phyloP scores from a whole-genome alignment of 2,329 filamentous ascomycete species.

The Aspergillus hortae region DNA sequence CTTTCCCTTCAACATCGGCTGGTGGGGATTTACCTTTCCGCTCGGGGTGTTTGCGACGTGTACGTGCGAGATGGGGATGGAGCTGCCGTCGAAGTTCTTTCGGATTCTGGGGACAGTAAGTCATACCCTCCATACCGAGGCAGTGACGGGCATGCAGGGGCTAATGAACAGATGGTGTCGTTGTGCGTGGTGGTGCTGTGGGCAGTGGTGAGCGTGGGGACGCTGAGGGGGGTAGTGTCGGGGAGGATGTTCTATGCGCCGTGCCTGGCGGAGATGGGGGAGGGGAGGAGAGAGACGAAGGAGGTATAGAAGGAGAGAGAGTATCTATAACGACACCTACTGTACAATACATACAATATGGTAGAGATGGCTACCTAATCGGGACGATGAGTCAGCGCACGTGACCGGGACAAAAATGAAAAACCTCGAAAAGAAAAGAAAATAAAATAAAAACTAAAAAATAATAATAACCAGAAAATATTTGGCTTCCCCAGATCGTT shows the following conservation, averaged over 20 bases:
- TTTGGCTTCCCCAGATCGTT: background rate
- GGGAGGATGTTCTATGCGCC: constrained; percentile 55
- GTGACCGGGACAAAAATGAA: background rate
- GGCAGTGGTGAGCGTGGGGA: constrained; percentile 49
- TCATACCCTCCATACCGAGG: too few relatives aligned
- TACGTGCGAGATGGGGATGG: constrained; percentile 42
- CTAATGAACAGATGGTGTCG: background rate
- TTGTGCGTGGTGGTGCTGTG: constrained; percentile 6
- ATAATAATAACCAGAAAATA: background rate
- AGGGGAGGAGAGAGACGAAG: constrained; percentile 8
- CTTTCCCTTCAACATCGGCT: constrained; percentile 61
- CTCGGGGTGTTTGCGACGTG: constrained; percentile 54
- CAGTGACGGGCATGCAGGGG: too few relatives aligned
- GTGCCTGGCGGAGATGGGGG: constrained; percentile 44
- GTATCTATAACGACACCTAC: too few relatives aligned
- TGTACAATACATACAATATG: too few relatives aligned
- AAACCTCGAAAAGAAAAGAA: background rate
- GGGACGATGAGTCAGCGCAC: constrained; percentile 6
- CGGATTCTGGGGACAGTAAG: constrained; percentile 51
- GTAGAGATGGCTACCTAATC: too few relatives aligned
- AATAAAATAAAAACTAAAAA: background rate
- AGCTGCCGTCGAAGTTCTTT: constrained; percentile 56
- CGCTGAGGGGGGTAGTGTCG: constrained; percentile 45
- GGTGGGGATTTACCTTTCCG: constrained; percentile 62
- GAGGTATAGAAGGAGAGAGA: constrained; percentile 8